Evolutionary conservation across 78 protist species (phyloP).

Genomic region (Blattamonas nauphoetae): DNA sequence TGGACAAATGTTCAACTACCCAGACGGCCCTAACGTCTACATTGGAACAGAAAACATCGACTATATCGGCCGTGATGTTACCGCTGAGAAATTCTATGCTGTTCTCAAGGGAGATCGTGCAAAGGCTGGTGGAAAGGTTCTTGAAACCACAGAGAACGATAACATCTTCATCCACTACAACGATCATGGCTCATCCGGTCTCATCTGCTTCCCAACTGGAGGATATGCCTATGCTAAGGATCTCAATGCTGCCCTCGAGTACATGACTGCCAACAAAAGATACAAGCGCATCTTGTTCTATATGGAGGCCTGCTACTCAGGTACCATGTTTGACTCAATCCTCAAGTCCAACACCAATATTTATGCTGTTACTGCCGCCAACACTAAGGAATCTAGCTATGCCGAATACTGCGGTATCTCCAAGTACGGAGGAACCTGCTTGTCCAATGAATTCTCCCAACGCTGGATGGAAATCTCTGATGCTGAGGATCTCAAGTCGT

Average conservation of each 20-base stretch:
- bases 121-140: neutral
- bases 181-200: neutral
- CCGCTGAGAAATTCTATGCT: neutral
- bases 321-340: neutral
- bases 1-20: neutral
- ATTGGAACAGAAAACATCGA: neutral
- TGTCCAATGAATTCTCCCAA: neutral
- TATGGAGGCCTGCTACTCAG: neutral
- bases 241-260: neutral
- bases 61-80: neutral
- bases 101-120: constrained; percentile 4
- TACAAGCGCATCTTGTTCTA: neutral
- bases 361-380: neutral
- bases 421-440: neutral
- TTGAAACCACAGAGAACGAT: neutral
- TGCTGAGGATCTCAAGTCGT: no score
- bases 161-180: neutral
- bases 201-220: neutral
- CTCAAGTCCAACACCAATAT: neutral
- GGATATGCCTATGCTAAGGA: neutral
- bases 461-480: no score
- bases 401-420: neutral
- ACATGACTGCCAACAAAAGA: neutral
- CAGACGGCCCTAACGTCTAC: constrained; percentile 8
- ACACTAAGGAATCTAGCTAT: neutral